A percentile compares a stretch with the other conserved stretches of the same genome.
phyloP scores from a whole-genome alignment of 2,329 filamentous ascomycete genomes.

The Magnaporthiopsis rhizophila region DNA sequence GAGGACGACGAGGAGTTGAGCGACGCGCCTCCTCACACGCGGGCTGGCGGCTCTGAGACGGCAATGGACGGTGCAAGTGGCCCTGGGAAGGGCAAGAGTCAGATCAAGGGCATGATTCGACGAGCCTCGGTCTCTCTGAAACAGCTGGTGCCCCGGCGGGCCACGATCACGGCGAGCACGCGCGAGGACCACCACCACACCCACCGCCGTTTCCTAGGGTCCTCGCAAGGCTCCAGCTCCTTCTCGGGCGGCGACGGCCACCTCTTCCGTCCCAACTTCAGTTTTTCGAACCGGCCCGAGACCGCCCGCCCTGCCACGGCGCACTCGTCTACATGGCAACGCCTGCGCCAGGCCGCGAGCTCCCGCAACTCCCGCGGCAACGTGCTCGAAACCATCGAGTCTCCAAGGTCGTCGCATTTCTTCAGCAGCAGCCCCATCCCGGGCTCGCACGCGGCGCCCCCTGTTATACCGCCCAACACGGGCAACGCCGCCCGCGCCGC shows the following conservation, averaged over 20 bases:
- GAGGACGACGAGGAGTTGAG: conserved; percentile 15
- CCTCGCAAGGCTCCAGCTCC: conserved; percentile 21
- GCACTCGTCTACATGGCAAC: conserved; percentile 41
- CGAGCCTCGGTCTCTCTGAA: conserved; percentile 47
- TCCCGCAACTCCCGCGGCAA: conserved; percentile 35
- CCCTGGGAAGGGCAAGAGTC: conserved; percentile 18
- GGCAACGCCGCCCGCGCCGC: conserved; percentile 54
- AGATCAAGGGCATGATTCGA: conserved; percentile 43
- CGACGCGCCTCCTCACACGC: conserved; percentile 1
- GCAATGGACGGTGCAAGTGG: conserved; percentile 7
- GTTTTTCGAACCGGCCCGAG: background rate
- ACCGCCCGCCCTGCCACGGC: conserved; percentile 35
- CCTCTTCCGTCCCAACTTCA: background rate
- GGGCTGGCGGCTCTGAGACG: background rate
- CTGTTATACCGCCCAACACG: conserved; percentile 50
- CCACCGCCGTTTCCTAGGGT: conserved; percentile 11
- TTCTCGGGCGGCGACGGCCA: conserved; percentile 3
- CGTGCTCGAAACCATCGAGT: conserved; percentile 26
- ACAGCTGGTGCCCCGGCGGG: conserved; percentile 41
- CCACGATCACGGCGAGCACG: conserved; percentile 30
- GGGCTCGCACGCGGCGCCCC: conserved; percentile 44
- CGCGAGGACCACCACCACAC: conserved; percentile 17
- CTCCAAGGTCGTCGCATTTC: conserved; percentile 25
- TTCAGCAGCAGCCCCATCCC: conserved; percentile 26
- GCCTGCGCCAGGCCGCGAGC: conserved; percentile 41